Percentiles rank a stretch among this genome's conserved stretches.
Evolutionary conservation across 495 filamentous ascomycete genomes (phyloP).

Genomic region (Lasiosphaeria ovina): DNA sequence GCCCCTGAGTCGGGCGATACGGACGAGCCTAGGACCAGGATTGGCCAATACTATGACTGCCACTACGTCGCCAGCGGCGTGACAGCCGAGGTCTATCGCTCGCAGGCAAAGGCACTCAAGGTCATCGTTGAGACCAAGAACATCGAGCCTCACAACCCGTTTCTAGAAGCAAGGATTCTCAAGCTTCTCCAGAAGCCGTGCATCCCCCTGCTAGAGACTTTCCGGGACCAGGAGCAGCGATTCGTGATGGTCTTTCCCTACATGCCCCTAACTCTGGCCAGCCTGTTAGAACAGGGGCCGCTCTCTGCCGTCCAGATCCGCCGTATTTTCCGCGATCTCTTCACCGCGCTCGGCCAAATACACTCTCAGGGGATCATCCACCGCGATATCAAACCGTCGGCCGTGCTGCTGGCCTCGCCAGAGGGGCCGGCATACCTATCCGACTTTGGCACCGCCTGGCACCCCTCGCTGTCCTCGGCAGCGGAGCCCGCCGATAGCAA

Average conservation of each 20-base stretch:
- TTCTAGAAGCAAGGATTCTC: constrained; percentile 74
- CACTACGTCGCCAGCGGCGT: constrained; percentile 70
- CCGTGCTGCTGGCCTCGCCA: constrained; percentile 69
- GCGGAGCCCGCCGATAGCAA: constrained; percentile 67
- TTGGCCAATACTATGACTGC: constrained; percentile 72
- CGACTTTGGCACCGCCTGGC: constrained; percentile 93
- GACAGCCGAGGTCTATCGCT: constrained; percentile 75
- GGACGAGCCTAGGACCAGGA: constrained; percentile 47
- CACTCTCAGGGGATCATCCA: constrained; percentile 80
- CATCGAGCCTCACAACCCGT: constrained; percentile 75
- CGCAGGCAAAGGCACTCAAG: constrained; percentile 71
- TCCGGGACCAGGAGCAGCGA: constrained; percentile 65
- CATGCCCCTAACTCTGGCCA: constrained; percentile 66
- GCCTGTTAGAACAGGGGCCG: constrained; percentile 51
- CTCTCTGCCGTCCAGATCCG: constrained; percentile 44
- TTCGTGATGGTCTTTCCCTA: constrained; percentile 84
- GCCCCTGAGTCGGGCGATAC: constrained; percentile 12
- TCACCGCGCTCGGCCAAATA: constrained; percentile 67
- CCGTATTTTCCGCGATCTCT: constrained; percentile 61
- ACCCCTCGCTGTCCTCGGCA: constrained; percentile 51
- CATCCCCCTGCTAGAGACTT: constrained; percentile 67
- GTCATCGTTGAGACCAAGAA: constrained; percentile 72
- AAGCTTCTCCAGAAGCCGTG: constrained; percentile 43
- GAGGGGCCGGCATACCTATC: constrained; percentile 72
- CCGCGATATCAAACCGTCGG: constrained; percentile 90